Percentiles rank a stretch among this genome's conserved stretches.
phyloP scores from a whole-genome alignment of 2,329 filamentous ascomycete genomes.

The Fusarium robinianum region DNA sequence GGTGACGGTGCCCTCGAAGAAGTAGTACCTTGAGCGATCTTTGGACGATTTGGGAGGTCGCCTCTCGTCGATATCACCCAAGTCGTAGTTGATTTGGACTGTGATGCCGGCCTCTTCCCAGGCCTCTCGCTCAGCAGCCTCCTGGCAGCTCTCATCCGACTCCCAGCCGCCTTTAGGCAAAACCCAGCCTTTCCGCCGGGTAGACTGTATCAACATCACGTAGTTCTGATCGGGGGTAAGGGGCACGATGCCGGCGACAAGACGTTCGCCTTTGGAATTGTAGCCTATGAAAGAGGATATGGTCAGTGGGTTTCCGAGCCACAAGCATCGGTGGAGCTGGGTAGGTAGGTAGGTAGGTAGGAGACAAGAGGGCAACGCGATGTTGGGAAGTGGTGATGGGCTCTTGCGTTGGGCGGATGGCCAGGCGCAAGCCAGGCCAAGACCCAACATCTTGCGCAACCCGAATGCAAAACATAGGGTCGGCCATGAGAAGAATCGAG shows the following conservation, averaged over 20 bases:
- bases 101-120: slow-evolving; percentile 98
- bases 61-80: slow-evolving; percentile 85
- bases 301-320: slow-evolving; percentile 24
- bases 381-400: neutral
- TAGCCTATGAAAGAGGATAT: slow-evolving; percentile 67
- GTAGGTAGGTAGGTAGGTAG: slow-evolving; percentile 6
- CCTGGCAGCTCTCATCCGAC: slow-evolving; percentile 83
- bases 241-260: slow-evolving; percentile 93
- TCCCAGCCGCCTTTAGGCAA: slow-evolving; percentile 98
- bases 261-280: slow-evolving; percentile 85
- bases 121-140: slow-evolving; percentile 86
- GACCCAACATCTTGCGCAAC: slow-evolving; percentile 4
- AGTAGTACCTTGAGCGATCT: slow-evolving; percentile 70
- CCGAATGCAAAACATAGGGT: slow-evolving; percentile 10
- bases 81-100: slow-evolving; percentile 80
- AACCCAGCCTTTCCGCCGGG: slow-evolving; percentile 90
- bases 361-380: slow-evolving; percentile 15
- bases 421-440: slow-evolving; percentile 7
- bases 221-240: slow-evolving; percentile 83
- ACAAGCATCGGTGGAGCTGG: slow-evolving; percentile 7
- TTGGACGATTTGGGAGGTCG: slow-evolving; percentile 75
- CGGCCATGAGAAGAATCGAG: slow-evolving; percentile 2
- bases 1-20: slow-evolving; percentile 86
- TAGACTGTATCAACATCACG: slow-evolving; percentile 93
- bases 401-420: neutral